Conservation (phyloP, 108 stramenopile genomes). For the Skeletonema tropicum region DNA sequence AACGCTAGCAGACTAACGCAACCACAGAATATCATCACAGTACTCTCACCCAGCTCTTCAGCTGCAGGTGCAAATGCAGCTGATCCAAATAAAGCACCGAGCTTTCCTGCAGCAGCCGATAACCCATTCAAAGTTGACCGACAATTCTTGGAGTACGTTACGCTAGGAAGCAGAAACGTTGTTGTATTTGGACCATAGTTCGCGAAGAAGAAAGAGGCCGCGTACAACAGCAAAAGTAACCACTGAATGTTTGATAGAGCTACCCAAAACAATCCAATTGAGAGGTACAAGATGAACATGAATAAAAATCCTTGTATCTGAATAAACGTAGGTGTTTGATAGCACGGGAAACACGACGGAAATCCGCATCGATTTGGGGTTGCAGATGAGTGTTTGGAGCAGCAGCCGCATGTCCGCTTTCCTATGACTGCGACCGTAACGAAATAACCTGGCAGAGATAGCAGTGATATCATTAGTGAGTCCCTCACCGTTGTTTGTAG, state of each 20-base stretch:
- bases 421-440: constrained; percentile 74
- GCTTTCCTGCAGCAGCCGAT: constrained; percentile 81
- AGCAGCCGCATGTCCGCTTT: constrained; percentile 35
- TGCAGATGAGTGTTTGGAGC: constrained; percentile 18
- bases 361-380: constrained; percentile 21
- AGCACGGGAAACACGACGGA: constrained; percentile 28
- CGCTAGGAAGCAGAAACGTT: constrained; percentile 71
- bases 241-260: constrained; percentile 50
- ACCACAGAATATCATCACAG: constrained; percentile 78
- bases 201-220: constrained; percentile 61
- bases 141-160: constrained; percentile 69
- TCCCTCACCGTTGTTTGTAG: constrained; percentile 38
- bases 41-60: constrained; percentile 57
- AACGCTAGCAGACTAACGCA: constrained; percentile 67
- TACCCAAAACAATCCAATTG: constrained; percentile 76
- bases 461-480: constrained; percentile 46
- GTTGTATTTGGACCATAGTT: constrained; percentile 77
- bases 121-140: constrained; percentile 87
- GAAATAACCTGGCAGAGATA: constrained; percentile 85
- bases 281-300: constrained; percentile 76
- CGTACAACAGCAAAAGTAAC: constrained; percentile 56
- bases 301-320: constrained; percentile 86
- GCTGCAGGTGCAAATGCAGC: constrained; percentile 75
- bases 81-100: constrained; percentile 78
- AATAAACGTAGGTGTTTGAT: constrained; percentile 71